Base-by-base conservation (phyloP, 2,329 filamentous ascomycete genomes). In the Cladobotryum mycophilum region DNA sequence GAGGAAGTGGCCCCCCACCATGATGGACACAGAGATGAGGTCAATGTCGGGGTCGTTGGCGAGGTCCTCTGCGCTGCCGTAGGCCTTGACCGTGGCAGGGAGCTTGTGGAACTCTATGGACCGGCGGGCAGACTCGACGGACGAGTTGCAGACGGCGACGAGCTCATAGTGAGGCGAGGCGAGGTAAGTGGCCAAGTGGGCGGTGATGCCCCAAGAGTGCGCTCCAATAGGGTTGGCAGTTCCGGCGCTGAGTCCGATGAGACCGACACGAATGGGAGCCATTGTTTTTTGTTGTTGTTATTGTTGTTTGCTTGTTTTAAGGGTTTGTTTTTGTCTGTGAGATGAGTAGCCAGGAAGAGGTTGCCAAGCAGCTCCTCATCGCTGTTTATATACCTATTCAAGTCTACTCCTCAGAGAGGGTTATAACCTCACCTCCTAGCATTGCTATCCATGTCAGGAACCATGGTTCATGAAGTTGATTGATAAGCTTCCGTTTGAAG, bases 121-220 rank as follows among this genome's bases (percentile, higher is more conserved):
- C 1, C 62, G 64, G n/a, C 66, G 57, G 0, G 74, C 72, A 2
- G 73, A 69, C 4, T 65, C 60, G 4, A 69, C 58, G 17, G 68
- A 69, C 5, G 73, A 76, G 63, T 79, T 79, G 54, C 72, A 68
- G 15, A 80, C 60, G 2, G 74, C 77, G 4, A 73, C 69, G 44
- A 80, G 70, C 40, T 68, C 51, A 55, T 72, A 79, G n/a, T 70
- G 58, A 5, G 65, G 55, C 3, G 51, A 50, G 37, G 65, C 67
- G n/a, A 68, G 60, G 0, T 70, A 62, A 0, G 74, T 71, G 20
- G 70, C 60, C 11, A 84, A 71, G 59, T 81, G 81, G 63, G 53
- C 72, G 63, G 8, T 72, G 76, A 49, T 81, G 70, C 35, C 78
- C 80, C 56, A 81, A 69, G 34, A n/a, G 15, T 55, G 55, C 2